Conservation (phyloP, 2,329 filamentous ascomycete species). For the Fusarium multiceps region DNA sequence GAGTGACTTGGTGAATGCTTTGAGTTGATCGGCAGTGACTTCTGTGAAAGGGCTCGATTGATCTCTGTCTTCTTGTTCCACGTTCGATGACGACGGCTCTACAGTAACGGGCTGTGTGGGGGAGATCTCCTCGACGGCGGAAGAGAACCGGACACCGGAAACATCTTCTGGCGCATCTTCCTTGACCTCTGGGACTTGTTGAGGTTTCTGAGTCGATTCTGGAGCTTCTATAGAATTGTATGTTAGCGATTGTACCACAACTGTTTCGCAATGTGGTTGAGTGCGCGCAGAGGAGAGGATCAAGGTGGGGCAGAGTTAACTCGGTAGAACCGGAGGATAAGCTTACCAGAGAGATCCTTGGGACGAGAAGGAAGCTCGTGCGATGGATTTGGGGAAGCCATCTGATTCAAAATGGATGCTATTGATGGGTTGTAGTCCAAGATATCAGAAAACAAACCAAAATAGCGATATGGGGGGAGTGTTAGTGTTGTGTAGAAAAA, state of each 20-base stretch:
- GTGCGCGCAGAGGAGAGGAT: constrained; percentile 19
- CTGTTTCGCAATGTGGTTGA: constrained; percentile 15
- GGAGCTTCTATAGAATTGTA: constrained; percentile 15
- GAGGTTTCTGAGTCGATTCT: constrained; percentile 16
- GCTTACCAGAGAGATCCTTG: constrained; percentile 43
- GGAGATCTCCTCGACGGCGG: constrained; percentile 74
- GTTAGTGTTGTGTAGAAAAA: constrained; percentile 36
- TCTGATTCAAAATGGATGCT: constrained; percentile 26
- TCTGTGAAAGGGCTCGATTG: constrained; percentile 52
- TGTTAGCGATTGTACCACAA: constrained; percentile 39
- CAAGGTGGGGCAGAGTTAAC: constrained; percentile 45
- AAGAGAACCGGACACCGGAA: constrained; percentile 76
- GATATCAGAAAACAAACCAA: constrained; percentile 25
- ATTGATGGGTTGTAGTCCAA: constrained; percentile 22
- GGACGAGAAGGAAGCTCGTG: constrained; percentile 34
- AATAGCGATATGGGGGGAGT: constrained; percentile 20
- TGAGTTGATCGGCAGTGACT: constrained; percentile 71
- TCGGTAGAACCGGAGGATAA: constrained; percentile 43
- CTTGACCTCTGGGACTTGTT: constrained; percentile 15
- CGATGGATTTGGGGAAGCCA: constrained; percentile 38
- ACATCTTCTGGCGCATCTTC: constrained; percentile 37
- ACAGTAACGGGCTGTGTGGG: constrained; percentile 57
- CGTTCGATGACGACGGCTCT: constrained; percentile 38
- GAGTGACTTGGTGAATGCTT: constrained; percentile 76
- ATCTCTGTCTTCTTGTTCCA: constrained; percentile 32